These are phyloP conservation scores for Claviceps spartinae DNA, from an alignment of 2,329 filamentous ascomycete species.

Conservation along the genomic window DNA sequence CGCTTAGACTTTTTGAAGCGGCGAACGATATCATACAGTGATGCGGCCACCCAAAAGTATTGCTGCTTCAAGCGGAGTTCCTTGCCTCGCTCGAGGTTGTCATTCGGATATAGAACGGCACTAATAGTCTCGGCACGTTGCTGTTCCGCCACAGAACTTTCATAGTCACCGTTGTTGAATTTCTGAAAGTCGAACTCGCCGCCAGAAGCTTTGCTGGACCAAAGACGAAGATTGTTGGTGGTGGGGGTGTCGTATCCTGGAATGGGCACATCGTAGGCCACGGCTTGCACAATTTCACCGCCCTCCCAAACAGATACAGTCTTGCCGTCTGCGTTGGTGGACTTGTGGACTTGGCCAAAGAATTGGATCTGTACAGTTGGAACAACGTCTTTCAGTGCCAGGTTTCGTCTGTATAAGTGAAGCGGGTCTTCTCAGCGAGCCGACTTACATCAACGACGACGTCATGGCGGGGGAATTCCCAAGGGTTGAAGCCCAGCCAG, in stretches of 20 bases:
- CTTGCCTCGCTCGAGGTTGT: slow-evolving; percentile 92
- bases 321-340: slow-evolving; percentile 64
- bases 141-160: slow-evolving; percentile 94
- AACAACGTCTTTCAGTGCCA: background rate
- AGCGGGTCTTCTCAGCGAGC: background rate
- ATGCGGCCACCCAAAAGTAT: slow-evolving; percentile 99
- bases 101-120: slow-evolving; percentile 91
- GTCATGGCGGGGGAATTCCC: slow-evolving; percentile 95
- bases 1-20: slow-evolving; percentile 96
- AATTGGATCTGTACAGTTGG: slow-evolving; percentile 60
- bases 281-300: slow-evolving; percentile 81
- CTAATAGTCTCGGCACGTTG: slow-evolving; percentile 98
- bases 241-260: slow-evolving; percentile 81
- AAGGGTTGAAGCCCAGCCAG: slow-evolving; percentile 98
- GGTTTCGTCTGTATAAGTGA: background rate
- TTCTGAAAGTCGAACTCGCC: slow-evolving; percentile 99
- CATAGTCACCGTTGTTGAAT: slow-evolving; percentile 96
- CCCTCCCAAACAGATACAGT: slow-evolving; percentile 70
- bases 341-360: slow-evolving; percentile 71
- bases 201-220: slow-evolving; percentile 93
- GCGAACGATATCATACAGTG: slow-evolving; percentile 87
- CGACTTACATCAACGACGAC: slow-evolving; percentile 67
- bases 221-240: slow-evolving; percentile 92
- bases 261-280: slow-evolving; percentile 86
- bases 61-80: slow-evolving; percentile 97